These are phyloP conservation scores for Trichophyton schoenleinii DNA, from an alignment of 2,329 filamentous ascomycete genomes.

Conservation along the genomic window DNA sequence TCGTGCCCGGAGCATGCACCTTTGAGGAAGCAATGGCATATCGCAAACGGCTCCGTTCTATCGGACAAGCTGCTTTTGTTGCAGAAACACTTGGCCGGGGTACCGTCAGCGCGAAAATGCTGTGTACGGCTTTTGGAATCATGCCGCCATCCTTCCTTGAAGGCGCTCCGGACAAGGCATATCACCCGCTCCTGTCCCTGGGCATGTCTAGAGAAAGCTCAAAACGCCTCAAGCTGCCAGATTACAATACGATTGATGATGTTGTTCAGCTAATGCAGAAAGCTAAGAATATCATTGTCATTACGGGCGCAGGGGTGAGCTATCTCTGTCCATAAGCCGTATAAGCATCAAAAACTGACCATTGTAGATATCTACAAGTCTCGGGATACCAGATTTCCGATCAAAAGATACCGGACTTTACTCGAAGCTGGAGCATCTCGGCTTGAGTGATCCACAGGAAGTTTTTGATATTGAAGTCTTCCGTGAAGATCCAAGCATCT, in stretches of 20 bases:
- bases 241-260: constrained; percentile 80
- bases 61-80: constrained; percentile 70
- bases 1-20: constrained; percentile 46
- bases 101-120: constrained; percentile 62
- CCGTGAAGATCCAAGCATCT: constrained; percentile 71
- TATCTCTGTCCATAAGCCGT: not conserved
- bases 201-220: constrained; percentile 69
- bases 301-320: constrained; percentile 72
- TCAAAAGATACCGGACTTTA: constrained; percentile 90
- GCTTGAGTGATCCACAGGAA: constrained; percentile 74
- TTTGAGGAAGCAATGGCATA: constrained; percentile 56
- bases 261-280: constrained; percentile 63
- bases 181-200: constrained; percentile 60
- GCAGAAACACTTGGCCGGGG: constrained; percentile 56
- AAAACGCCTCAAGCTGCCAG: constrained; percentile 64
- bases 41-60: constrained; percentile 57
- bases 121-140: constrained; percentile 77
- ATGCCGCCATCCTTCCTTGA: constrained; percentile 61
- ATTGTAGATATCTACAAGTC: constrained; percentile 68
- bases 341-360: constrained; percentile 5
- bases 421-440: constrained; percentile 66
- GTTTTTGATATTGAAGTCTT: constrained; percentile 90
- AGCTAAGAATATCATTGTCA: constrained; percentile 74
- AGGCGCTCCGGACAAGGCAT: constrained; percentile 58
- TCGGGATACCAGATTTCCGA: constrained; percentile 94